Base-by-base conservation (phyloP, 164 flowering plant species). In the Vitis vinifera region DNA sequence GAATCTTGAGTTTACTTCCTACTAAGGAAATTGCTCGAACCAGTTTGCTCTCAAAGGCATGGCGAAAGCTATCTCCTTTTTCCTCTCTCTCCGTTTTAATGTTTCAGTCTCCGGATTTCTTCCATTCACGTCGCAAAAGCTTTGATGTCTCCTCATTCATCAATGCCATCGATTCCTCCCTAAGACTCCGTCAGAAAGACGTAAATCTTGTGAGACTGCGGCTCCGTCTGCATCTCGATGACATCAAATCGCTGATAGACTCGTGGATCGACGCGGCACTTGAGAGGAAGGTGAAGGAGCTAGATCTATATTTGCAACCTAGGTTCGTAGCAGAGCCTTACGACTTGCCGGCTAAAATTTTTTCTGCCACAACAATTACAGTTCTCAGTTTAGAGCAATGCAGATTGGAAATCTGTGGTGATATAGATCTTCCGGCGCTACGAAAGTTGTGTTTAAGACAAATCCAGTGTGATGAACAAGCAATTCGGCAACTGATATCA, bases 11-110 rank as follows among this genome's bases (percentile, higher is more conserved):
- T 23, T 23, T 23, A 23, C 23, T 23, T 1, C 23, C 23, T 15
- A 47, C 74, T 11, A 71, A 73, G 62, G 84, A 77, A 16, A 71
- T 65, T 10, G 70, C 62, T 2, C 75, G 84, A 58, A 68, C 81
- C 51, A 73, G 72, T 52, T 23, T 75, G 17, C 57, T 77, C 19
- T 17, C 19, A 17, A 78, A 78, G 67, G 78, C 44, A 44, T 81
- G 84, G 84, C 67, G 73, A 68, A 19, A 53, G 0, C 19, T 59
- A 2, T 75, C 74, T 66, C 31, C 55, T 27, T 23, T 23, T 23
- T 23, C 23, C 23, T 78, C 77, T 7, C 75, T 63, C 64, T 66
- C 72, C 27, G 14, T 17, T 12, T 52, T 75, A 48, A 70, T 58
- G 5, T 75, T 81, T 62, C 76, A 77, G 27, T 80, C 75, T 31